Evolutionary conservation across 2,329 filamentous ascomycete species (phyloP), one percentile per base, ranked within the genome.

Genomic region (Neonectria faginata): DNA sequence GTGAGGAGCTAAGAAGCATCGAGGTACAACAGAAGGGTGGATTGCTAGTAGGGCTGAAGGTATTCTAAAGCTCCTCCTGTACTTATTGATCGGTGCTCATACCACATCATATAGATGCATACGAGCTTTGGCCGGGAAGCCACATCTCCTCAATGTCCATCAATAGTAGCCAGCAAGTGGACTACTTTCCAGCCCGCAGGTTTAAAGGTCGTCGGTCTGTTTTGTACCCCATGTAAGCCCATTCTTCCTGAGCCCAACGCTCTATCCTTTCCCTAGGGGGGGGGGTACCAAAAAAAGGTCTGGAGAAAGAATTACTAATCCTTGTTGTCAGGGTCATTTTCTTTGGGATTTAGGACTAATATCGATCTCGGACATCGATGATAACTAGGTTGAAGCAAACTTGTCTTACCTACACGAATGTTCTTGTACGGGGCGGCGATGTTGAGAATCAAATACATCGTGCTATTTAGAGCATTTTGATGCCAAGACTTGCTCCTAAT

Each of bases 201-300:
- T 2, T 62, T 57, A 20, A 66, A 36, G 7, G 20, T 68, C 11
- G 27, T 69, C 18, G 68, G 68, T 1, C 22, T 70, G 8, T 70
- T 63, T 51, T 44, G 42, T 42, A 60, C 53, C 53, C 1, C 25
- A 47, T 39, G 62, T 64, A 56, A 60, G 67, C 39, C 25, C 11
- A 5, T 16, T 12, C 18, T 9, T 58, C 18, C 11, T n/a, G 3
- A 52, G 9, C 29, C 36, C 6, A 11, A 33, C 12, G 11, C n/a
- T 16, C 14, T 20, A 33, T 57, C 14, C 29, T 16, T 57, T 57
- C 14, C 36, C 39, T 31, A n/a, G 3, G 20, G 18, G 3, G 20
- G 18, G 31, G 31, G 20, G 16, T 14, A n/a, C 25, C 16, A 3
- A 25, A n/a, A 25, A n/a, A 16, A 3, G 9, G 9, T 9, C 2